These are phyloP conservation scores for Ceratonia siliqua DNA, from an alignment of 306 rosid genomes.

Conservation along the genomic window DNA sequence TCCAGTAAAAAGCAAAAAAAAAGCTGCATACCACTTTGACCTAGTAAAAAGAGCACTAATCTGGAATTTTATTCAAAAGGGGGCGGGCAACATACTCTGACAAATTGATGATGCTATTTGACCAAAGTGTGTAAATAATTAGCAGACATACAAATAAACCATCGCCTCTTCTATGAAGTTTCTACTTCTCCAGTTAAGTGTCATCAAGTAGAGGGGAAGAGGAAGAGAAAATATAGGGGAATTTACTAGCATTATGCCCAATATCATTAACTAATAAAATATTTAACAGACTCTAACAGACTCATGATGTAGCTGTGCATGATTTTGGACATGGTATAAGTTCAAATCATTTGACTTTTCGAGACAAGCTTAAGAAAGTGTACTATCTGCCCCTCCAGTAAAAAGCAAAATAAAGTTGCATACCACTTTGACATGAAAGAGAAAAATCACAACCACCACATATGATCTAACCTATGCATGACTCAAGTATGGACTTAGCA, in stretches of 20 bases:
- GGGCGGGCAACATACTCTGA: conserved; percentile 58
- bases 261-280: conserved; percentile 15
- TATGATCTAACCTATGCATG: too few relatives aligned
- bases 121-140: background rate
- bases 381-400: background rate
- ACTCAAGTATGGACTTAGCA: too few relatives aligned
- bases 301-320: conserved; percentile 66
- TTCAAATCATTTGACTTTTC: conserved; percentile 17
- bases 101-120: conserved; percentile 47
- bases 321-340: conserved; percentile 32
- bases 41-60: conserved; percentile 30
- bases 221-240: background rate
- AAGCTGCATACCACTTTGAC: background rate
- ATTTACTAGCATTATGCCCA: conserved; percentile 13
- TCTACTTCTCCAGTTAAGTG: background rate
- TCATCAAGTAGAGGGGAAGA: background rate
- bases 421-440: background rate
- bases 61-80: conserved; percentile 9
- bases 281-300: conserved; percentile 50
- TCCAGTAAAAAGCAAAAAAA: conserved; percentile 11
- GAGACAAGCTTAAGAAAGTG: conserved; percentile 29
- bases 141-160: conserved; percentile 4
- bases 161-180: background rate
- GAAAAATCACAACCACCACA: too few relatives aligned
- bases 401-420: conserved; percentile 1